Percentiles rank a stretch among this genome's conserved stretches.
Conservation (phyloP, 208 protist species). For the Acanthamoeba sp. region DNA sequence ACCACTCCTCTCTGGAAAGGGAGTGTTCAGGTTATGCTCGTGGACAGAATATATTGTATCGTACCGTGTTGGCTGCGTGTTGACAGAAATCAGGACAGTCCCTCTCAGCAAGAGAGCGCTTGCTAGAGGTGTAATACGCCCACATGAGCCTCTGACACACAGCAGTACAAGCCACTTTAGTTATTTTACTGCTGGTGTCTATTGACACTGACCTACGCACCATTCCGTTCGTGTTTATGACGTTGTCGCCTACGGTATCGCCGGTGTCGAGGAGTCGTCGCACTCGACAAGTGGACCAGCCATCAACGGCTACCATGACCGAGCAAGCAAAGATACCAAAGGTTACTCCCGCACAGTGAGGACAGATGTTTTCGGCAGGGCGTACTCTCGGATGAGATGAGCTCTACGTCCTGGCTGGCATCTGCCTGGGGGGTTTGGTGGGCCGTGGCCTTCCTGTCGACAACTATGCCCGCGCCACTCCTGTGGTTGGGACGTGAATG, state of each 20-base stretch:
- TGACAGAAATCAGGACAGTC: constrained; percentile 9
- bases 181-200: too few species aligned
- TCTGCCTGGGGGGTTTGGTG: not conserved
- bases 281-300: not conserved
- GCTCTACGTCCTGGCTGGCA: not conserved
- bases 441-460: not conserved
- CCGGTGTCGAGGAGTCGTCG: not conserved
- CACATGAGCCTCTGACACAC: not conserved
- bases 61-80: not conserved
- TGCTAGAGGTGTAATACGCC: not conserved
- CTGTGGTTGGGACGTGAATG: not conserved
- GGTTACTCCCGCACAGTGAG: not conserved
- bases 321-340: too few species aligned
- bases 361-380: not conserved
- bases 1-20: constrained; percentile 55
- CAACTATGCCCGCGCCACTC: not conserved
- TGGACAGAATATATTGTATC: too few species aligned
- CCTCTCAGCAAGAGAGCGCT: not conserved
- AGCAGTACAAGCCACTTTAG: too few species aligned
- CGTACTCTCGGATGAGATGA: not conserved
- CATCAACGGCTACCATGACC: not conserved
- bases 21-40: too few species aligned
- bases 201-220: not conserved
- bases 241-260: not conserved
- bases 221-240: not conserved